Evolutionary conservation across 352 stramenopile genomes (phyloP).

Genomic region (Pythium guiyangense): DNA sequence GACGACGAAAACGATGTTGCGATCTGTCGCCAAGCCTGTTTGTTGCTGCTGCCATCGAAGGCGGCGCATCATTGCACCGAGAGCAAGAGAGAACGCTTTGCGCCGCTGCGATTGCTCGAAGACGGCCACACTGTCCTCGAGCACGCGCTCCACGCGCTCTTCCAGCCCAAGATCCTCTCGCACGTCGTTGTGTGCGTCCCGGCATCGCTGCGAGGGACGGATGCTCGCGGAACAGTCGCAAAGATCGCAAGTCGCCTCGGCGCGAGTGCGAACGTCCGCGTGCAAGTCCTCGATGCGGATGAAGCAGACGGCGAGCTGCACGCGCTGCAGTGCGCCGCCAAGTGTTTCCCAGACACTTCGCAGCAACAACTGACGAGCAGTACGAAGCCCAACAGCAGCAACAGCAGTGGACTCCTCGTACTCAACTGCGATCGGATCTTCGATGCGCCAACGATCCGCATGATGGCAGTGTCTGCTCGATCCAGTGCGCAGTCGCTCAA

Average conservation of each 20-base stretch:
- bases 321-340: not conserved
- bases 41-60: slow-evolving; percentile 9
- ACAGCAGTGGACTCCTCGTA: slow-evolving; percentile 16
- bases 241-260: slow-evolving; percentile 5
- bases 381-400: slow-evolving; percentile 1
- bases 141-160: slow-evolving; percentile 11
- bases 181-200: slow-evolving; percentile 17
- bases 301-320: not conserved
- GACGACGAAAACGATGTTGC: too few species aligned
- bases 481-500: not conserved
- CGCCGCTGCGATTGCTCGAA: not conserved
- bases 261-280: slow-evolving; percentile 1
- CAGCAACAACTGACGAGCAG: not conserved
- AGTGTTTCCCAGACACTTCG: not conserved
- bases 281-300: slow-evolving; percentile 10
- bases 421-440: slow-evolving; percentile 14
- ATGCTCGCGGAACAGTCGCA: not conserved
- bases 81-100: not conserved
- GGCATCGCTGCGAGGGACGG: not conserved
- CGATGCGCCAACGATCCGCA: slow-evolving; percentile 20
- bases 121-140: slow-evolving; percentile 9
- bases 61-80: not conserved
- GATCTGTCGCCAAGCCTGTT: slow-evolving; percentile 15
- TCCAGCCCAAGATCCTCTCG: slow-evolving; percentile 14
- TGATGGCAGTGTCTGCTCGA: slow-evolving; percentile 14